Conservation (phyloP, 2,329 filamentous ascomycete genomes). For the Colletotrichum euphorbiae region DNA sequence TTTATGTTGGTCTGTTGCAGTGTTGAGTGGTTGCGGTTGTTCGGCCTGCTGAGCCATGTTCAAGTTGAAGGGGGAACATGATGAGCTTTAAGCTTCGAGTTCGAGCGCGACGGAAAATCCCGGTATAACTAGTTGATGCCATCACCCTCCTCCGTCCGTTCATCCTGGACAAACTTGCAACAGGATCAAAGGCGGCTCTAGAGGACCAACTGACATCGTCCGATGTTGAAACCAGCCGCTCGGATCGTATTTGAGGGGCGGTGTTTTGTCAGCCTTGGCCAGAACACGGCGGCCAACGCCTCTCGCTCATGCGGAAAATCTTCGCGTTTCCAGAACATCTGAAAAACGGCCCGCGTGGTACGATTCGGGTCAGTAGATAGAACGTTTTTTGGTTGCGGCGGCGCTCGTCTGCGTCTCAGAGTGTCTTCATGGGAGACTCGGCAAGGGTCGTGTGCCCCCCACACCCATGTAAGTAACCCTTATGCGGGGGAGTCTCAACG, state of each 20-base stretch:
- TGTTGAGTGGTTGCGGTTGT: slow-evolving; percentile 12
- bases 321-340: slow-evolving; percentile 32
- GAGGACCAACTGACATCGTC: slow-evolving; percentile 25
- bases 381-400: slow-evolving; percentile 29
- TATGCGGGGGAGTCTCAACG: slow-evolving; percentile 28
- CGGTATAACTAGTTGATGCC: slow-evolving; percentile 29
- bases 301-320: slow-evolving; percentile 21
- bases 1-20: background rate
- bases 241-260: slow-evolving; percentile 22
- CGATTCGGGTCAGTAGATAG: slow-evolving; percentile 33
- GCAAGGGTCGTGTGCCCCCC: slow-evolving; percentile 31
- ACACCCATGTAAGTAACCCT: slow-evolving; percentile 27
- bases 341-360: slow-evolving; percentile 31
- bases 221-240: slow-evolving; percentile 37
- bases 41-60: slow-evolving; percentile 26
- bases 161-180: slow-evolving; percentile 19
- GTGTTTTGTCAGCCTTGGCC: slow-evolving; percentile 26
- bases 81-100: slow-evolving; percentile 33
- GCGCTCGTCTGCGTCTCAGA: slow-evolving; percentile 34
- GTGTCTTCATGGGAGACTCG: slow-evolving; percentile 19
- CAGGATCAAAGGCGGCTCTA: background rate
- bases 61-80: slow-evolving; percentile 26
- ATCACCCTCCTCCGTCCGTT: slow-evolving; percentile 2
- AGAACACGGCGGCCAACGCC: slow-evolving; percentile 17
- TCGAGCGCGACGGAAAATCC: slow-evolving; percentile 13